Percentiles rank a stretch among this genome's conserved stretches.
phyloP scores from a whole-genome alignment of 192 early-diverging fungal genomes.

The Cladochytrium replicatum region DNA sequence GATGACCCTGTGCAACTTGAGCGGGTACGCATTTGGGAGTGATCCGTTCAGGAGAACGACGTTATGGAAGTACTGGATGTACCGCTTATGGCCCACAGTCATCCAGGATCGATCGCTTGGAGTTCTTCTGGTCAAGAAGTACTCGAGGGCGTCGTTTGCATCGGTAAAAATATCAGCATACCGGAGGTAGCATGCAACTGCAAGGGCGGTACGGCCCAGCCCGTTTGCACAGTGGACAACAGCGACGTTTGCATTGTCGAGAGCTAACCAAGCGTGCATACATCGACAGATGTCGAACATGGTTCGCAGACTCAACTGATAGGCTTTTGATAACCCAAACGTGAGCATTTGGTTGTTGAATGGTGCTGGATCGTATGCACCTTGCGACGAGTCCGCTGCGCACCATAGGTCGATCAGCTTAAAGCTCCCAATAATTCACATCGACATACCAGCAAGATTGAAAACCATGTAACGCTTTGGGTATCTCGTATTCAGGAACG shows the following conservation, averaged over 20 bases:
- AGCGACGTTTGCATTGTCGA: slow-evolving; percentile 36
- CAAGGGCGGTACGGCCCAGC: slow-evolving; percentile 28
- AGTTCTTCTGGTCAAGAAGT: slow-evolving; percentile 29
- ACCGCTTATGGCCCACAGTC: slow-evolving; percentile 33
- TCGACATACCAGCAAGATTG: slow-evolving; percentile 36
- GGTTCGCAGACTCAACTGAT: slow-evolving; percentile 33
- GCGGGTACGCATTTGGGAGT: slow-evolving; percentile 32
- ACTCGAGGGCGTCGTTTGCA: slow-evolving; percentile 39
- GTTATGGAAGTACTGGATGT: slow-evolving; percentile 46
- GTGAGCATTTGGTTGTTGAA: slow-evolving; percentile 40
- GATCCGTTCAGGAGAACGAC: slow-evolving; percentile 32
- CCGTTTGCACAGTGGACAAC: slow-evolving; percentile 48
- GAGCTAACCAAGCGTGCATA: slow-evolving; percentile 42
- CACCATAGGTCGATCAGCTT: not conserved
- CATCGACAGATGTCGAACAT: slow-evolving; percentile 44
- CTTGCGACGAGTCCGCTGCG: slow-evolving; percentile 36
- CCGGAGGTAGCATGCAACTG: slow-evolving; percentile 36
- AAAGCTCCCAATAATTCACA: not conserved
- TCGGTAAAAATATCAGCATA: slow-evolving; percentile 31
- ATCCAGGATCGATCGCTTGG: slow-evolving; percentile 26
- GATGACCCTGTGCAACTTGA: slow-evolving; percentile 32
- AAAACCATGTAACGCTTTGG: slow-evolving; percentile 39
- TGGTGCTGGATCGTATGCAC: slow-evolving; percentile 31
- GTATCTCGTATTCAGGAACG: slow-evolving; percentile 41
- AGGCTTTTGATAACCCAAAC: slow-evolving; percentile 39